Percentiles rank a stretch among this genome's conserved stretches.
These are phyloP conservation scores for Lasiosphaeris hirsuta DNA, from an alignment of 495 filamentous ascomycete genomes.

Conservation along the genomic window DNA sequence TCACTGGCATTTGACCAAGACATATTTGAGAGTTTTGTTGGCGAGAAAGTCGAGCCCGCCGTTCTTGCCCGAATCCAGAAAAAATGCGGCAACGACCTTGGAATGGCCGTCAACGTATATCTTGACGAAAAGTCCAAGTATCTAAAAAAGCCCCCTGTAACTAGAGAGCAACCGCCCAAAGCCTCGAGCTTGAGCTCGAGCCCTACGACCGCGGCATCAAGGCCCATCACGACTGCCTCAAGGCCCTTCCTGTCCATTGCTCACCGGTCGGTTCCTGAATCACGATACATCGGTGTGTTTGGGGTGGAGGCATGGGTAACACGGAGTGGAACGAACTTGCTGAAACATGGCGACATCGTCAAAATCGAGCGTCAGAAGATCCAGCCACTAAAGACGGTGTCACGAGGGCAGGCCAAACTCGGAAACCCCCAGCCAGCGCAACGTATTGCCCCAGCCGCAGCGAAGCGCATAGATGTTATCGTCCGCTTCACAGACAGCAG, in stretches of 20 bases:
- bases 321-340: conserved; percentile 67
- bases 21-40: conserved; percentile 68
- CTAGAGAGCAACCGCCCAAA: conserved; percentile 13
- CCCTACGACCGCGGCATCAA: conserved; percentile 12
- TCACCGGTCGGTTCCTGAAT: conserved; percentile 47
- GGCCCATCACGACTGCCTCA: neutral
- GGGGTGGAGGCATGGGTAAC: conserved; percentile 91
- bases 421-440: conserved; percentile 24
- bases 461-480: conserved; percentile 70
- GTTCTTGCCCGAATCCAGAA: conserved; percentile 50
- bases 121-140: conserved; percentile 90
- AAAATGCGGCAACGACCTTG: conserved; percentile 60
- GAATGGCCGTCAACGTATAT: conserved; percentile 77
- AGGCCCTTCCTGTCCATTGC: neutral
- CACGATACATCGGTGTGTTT: conserved; percentile 85
- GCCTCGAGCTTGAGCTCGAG: conserved; percentile 18
- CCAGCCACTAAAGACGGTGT: conserved; percentile 53
- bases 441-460: conserved; percentile 43
- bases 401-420: conserved; percentile 45
- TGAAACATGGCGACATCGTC: conserved; percentile 75
- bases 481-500: conserved; percentile 84
- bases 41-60: conserved; percentile 55
- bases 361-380: conserved; percentile 84
- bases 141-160: conserved; percentile 15
- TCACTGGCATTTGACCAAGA: conserved; percentile 58